Conservation (phyloP, 208 protist species). For the Trypanosoma mega region DNA sequence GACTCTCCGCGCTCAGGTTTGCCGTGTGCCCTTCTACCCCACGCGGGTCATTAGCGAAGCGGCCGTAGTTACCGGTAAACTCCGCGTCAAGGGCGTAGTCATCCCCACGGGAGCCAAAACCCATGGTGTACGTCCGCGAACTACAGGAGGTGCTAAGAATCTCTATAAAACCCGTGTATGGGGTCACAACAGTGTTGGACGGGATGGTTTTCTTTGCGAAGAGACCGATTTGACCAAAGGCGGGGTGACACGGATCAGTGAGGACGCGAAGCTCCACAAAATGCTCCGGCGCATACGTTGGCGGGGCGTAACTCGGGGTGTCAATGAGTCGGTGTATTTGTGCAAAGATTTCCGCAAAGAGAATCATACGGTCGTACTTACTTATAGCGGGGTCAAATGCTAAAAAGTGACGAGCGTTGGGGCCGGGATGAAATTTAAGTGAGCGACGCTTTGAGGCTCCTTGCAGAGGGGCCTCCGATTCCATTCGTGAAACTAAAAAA, state of each 20-base stretch:
- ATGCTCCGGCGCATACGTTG: constrained; percentile 68
- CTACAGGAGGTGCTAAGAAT: constrained; percentile 78
- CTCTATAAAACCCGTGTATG: constrained; percentile 84
- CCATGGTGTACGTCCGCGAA: constrained; percentile 90
- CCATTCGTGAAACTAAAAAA: constrained; percentile 2
- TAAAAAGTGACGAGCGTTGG: constrained; percentile 67
- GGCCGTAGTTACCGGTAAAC: constrained; percentile 86
- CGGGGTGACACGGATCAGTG: constrained; percentile 73
- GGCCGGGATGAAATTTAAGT: constrained; percentile 61
- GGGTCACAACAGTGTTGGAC: constrained; percentile 68
- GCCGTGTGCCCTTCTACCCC: constrained; percentile 59
- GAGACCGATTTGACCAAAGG: constrained; percentile 84
- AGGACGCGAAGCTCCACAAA: constrained; percentile 81
- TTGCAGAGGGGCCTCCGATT: constrained; percentile 15
- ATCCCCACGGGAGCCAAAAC: constrained; percentile 73
- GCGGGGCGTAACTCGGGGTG: constrained; percentile 33
- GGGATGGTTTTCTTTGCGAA: constrained; percentile 72
- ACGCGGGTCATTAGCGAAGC: constrained; percentile 89
- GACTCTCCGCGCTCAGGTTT: constrained; percentile 80
- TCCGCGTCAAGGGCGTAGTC: constrained; percentile 88
- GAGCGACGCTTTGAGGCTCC: constrained; percentile 66
- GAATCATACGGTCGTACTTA: constrained; percentile 57
- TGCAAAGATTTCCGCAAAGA: constrained; percentile 70
- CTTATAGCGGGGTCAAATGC: constrained; percentile 72
- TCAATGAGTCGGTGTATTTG: constrained; percentile 48